Conservation (phyloP, 2,329 filamentous ascomycete species). For the Colletotrichum higginsianum region DNA sequence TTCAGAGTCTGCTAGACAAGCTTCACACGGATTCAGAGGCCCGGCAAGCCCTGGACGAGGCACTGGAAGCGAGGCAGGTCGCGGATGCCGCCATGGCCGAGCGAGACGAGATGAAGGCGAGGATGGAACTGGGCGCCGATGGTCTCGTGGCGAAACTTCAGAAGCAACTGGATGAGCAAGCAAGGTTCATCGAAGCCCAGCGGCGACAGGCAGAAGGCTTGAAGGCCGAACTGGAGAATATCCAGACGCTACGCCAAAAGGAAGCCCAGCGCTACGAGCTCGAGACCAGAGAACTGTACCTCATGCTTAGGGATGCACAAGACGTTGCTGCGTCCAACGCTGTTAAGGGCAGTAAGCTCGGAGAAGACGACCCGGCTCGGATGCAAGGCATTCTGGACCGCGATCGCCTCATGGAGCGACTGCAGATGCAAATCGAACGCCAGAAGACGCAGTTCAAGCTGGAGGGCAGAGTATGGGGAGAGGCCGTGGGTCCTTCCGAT, state of each 20-base stretch:
- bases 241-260: slow-evolving; percentile 88
- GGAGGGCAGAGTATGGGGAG: slow-evolving; percentile 92
- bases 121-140: slow-evolving; percentile 92
- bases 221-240: slow-evolving; percentile 89
- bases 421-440: slow-evolving; percentile 95
- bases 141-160: slow-evolving; percentile 94
- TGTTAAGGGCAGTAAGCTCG: slow-evolving; percentile 66
- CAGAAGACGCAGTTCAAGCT: slow-evolving; percentile 99
- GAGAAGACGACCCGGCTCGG: slow-evolving; percentile 77
- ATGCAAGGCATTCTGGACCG: slow-evolving; percentile 96
- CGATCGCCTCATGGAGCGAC: slow-evolving; percentile 90
- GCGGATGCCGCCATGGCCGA: slow-evolving; percentile 97
- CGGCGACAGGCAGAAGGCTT: slow-evolving; percentile 87
- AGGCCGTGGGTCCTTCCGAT: slow-evolving; percentile 88
- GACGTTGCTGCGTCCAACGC: slow-evolving; percentile 94
- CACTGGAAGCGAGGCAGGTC: slow-evolving; percentile 89
- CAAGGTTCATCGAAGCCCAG: slow-evolving; percentile 91
- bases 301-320: slow-evolving; percentile 98
- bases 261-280: slow-evolving; percentile 96
- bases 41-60: slow-evolving; percentile 91
- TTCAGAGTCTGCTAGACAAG: slow-evolving; percentile 94
- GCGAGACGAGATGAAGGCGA: slow-evolving; percentile 92
- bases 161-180: slow-evolving; percentile 93
- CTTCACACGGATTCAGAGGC: slow-evolving; percentile 97
- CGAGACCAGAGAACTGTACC: slow-evolving; percentile 95